These are phyloP conservation scores for Diatrype stigma DNA, from an alignment of 2,329 filamentous ascomycete genomes.

Conservation along the genomic window DNA sequence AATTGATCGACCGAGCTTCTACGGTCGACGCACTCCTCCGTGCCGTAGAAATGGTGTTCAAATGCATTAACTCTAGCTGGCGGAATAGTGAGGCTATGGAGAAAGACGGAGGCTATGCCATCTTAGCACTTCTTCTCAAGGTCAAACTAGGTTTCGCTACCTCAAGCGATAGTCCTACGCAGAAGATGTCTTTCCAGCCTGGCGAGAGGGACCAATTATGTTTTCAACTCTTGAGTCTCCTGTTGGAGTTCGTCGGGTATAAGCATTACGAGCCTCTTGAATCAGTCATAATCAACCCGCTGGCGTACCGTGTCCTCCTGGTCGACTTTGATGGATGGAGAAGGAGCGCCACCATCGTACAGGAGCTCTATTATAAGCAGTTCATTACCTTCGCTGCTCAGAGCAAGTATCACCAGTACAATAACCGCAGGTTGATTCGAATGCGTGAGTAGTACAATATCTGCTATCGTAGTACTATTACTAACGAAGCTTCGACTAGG, in stretches of 20 bases:
- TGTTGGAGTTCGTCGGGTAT: slow-evolving; percentile 86
- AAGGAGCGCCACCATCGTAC: slow-evolving; percentile 68
- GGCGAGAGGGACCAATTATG: slow-evolving; percentile 53
- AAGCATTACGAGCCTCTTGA: slow-evolving; percentile 73
- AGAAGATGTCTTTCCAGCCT: slow-evolving; percentile 42
- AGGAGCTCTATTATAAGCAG: slow-evolving; percentile 89
- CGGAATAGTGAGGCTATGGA: slow-evolving; percentile 98
- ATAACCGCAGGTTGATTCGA: slow-evolving; percentile 76
- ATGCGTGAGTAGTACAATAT: slow-evolving; percentile 65
- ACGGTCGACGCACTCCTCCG: slow-evolving; percentile 68
- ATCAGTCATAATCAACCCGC: slow-evolving; percentile 91
- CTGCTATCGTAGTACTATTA: slow-evolving; percentile 9
- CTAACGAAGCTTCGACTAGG: slow-evolving; percentile 43
- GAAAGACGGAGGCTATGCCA: slow-evolving; percentile 86
- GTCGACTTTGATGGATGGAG: slow-evolving; percentile 95
- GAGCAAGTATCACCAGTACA: slow-evolving; percentile 91
- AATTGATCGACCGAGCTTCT: slow-evolving; percentile 73
- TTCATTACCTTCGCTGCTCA: slow-evolving; percentile 84
- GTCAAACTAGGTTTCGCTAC: slow-evolving; percentile 67
- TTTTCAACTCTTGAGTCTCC: slow-evolving; percentile 66
- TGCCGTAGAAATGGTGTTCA: slow-evolving; percentile 78
- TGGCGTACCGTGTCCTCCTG: slow-evolving; percentile 87
- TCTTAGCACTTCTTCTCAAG: slow-evolving; percentile 77
- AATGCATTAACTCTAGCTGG: slow-evolving; percentile 87
- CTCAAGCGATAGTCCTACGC: slow-evolving; percentile 30